phyloP scores from a whole-genome alignment of 2,329 filamentous ascomycete genomes.

The Dactylonectria estremocensis region DNA sequence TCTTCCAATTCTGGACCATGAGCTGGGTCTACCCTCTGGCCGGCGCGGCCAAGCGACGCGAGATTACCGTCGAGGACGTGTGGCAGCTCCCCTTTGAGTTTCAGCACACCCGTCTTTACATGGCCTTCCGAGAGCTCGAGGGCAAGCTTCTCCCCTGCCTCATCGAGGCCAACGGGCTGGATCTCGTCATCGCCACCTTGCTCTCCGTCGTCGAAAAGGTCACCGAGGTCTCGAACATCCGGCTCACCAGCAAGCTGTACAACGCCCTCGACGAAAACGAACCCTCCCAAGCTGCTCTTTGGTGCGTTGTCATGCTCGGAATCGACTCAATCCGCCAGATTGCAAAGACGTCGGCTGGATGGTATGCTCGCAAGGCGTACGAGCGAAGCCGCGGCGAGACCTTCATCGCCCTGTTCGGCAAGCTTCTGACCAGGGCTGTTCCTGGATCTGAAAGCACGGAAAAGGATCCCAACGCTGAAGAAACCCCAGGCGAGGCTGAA shows the following conservation, averaged over 20 bases:
- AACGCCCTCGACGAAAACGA: slow-evolving; percentile 51
- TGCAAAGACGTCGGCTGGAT: slow-evolving; percentile 65
- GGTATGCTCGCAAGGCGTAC: slow-evolving; percentile 88
- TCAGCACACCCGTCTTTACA: slow-evolving; percentile 83
- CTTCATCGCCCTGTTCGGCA: slow-evolving; percentile 56
- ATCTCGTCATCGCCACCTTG: slow-evolving; percentile 77
- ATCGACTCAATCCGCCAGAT: slow-evolving; percentile 54
- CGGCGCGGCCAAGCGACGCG: slow-evolving; percentile 71
- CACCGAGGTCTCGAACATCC: slow-evolving; percentile 56
- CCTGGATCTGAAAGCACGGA: slow-evolving; percentile 57
- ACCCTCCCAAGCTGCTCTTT: slow-evolving; percentile 52
- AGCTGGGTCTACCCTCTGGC: slow-evolving; percentile 88
- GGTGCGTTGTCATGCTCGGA: slow-evolving; percentile 55
- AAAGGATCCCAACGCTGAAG: slow-evolving; percentile 45
- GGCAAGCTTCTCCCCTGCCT: slow-evolving; percentile 82
- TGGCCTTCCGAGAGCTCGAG: slow-evolving; percentile 79
- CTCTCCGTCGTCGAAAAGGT: slow-evolving; percentile 71
- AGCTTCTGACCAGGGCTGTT: slow-evolving; percentile 56
- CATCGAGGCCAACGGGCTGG: slow-evolving; percentile 82
- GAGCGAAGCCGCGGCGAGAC: slow-evolving; percentile 85
- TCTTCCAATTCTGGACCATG: slow-evolving; percentile 89
- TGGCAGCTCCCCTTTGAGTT: slow-evolving; percentile 87
- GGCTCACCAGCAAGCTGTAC: slow-evolving; percentile 56
- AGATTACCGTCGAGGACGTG: slow-evolving; percentile 84
- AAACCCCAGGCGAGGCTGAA: neutral